Base-by-base conservation (phyloP, 2,329 filamentous ascomycete genomes). In the Metarhizium anisopliae region DNA sequence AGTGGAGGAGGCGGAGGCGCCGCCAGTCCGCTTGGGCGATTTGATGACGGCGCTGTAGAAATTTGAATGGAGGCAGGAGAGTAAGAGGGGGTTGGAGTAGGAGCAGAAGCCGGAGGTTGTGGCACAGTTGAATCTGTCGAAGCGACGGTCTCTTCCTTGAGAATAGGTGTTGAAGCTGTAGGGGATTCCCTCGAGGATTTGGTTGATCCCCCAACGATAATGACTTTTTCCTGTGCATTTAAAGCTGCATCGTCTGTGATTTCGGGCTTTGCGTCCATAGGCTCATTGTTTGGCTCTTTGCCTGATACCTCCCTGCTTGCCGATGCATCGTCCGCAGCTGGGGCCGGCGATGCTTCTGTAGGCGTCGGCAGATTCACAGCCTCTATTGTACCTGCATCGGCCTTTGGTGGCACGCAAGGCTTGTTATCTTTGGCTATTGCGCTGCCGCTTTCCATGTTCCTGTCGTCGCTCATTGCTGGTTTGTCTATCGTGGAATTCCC, bases 61-160 rank as follows among this genome's bases (percentile, higher is more conserved):
- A 59, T 59, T 2, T 62, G 59, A 18, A 62, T 55, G 4, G 55
- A 52, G 11, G 58, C 49, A 30, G 64, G 61, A 60, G 25, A 29
- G 7, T 3, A 16, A 20, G n/a, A 20, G n/a, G 18, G 42, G 6
- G 42, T 64, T 60, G 51, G 60, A 14, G 59, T 59, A 2, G 63
- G 59, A 25, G 62, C 55, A 4, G 55, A 52, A 10, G 58, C 51
- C 35, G 65, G 61, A 60, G 45, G 25, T 18, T 49, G 45, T 8
- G 45, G 18, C 45, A 30, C 13, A 8, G 20, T 11, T 16, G 13
- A n/a, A 16, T 49, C 45, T 16, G 25, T n/a, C 30, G 42, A 45
- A 16, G 16, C 7, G 18, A 10, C 10, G 11, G n/a, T 49, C 20
- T 29, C 45, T 29, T 49, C 10, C 10, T 29, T 30, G 10, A 18